phyloP scores from a whole-genome alignment of 208 protist species.

The Vickermania ingenoplastis region DNA sequence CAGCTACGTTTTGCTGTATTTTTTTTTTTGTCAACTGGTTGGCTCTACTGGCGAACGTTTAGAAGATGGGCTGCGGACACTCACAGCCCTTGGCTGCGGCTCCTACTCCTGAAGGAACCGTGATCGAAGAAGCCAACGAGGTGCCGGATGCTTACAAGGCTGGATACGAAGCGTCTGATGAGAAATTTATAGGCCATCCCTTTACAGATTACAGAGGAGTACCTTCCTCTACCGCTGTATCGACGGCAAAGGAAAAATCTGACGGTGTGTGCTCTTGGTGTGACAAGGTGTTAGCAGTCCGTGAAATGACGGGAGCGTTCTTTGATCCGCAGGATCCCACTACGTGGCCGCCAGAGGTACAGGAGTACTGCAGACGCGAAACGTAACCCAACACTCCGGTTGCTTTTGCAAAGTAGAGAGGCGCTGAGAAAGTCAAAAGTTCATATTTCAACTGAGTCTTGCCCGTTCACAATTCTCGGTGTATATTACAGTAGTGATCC shows the following conservation, averaged over 20 bases:
- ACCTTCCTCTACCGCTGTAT: constrained; percentile 29
- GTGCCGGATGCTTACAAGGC: not conserved
- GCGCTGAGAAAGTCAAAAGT: too few species aligned
- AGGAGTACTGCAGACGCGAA: constrained; percentile 3
- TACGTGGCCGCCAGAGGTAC: constrained; percentile 35
- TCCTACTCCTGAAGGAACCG: not conserved
- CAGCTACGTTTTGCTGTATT: too few species aligned
- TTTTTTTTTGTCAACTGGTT: too few species aligned
- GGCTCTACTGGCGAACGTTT: too few species aligned
- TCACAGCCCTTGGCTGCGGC: constrained; percentile 3
- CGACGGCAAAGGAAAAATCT: constrained; percentile 31
- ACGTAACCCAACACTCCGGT: too few species aligned
- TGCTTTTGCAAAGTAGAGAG: too few species aligned
- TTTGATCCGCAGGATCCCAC: constrained; percentile 41
- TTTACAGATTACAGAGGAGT: constrained; percentile 44
- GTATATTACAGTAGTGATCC: too few species aligned
- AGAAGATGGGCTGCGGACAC: constrained; percentile 24
- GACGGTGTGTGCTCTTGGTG: constrained; percentile 58
- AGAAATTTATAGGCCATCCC: not conserved
- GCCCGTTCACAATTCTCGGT: too few species aligned
- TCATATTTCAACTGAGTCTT: too few species aligned
- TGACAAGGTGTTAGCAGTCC: constrained; percentile 35
- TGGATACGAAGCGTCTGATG: not conserved
- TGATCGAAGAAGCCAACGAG: not conserved
- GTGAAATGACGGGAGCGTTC: constrained; percentile 33